Base-by-base conservation (phyloP, 2,329 filamentous ascomycete genomes). In the Arachnomyces sp. region DNA sequence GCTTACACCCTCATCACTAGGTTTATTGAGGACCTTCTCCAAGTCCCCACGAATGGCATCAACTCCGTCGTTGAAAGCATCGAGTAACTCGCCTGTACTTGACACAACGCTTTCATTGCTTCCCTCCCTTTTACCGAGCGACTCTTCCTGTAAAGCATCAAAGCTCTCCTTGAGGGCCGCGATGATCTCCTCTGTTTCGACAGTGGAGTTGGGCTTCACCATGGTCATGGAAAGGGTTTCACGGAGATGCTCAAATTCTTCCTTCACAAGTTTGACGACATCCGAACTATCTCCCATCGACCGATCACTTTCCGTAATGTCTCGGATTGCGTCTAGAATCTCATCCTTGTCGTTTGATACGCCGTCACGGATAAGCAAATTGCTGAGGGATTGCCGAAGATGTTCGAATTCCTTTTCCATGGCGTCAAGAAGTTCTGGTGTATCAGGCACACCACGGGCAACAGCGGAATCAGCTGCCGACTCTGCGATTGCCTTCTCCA, bases 351-450 rank as follows among this genome's bases (percentile, higher is more conserved):
- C 71, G 15, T 63, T 63, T 0, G 68, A 60, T n/a, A 69, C 65
- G 36, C 73, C 65, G n/a, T 65, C 72, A 7, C 78, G 78, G 5
- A 84, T 69, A 48, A 86, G 71, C 1, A 80, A 75, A 7, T 75
- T 78, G 57, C 87, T 84, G 36, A 95, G 76, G 0, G 84, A 77
- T 13, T 88, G 82, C 17, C 86, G 81, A 6, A 95, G 74, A 39
- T 86, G 81, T 47, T 92, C 86, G 36, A 94, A 84, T 54, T 93
- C 86, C 31, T 80, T 78, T 56, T 84, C 84, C 60, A 94, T 80
- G 37, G 86, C 77, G 44, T 86, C 82, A 30, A 81, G 73, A n/a
- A 86, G 69, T 31, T 75, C 73, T 1, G 76, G 71, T n/a, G 86
- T 75, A 46, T 87, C 81, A 1, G 79, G 57, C 8, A 56, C 57